Conservation (phyloP, 352 stramenopile species). For the Phytophthora litchii region DNA sequence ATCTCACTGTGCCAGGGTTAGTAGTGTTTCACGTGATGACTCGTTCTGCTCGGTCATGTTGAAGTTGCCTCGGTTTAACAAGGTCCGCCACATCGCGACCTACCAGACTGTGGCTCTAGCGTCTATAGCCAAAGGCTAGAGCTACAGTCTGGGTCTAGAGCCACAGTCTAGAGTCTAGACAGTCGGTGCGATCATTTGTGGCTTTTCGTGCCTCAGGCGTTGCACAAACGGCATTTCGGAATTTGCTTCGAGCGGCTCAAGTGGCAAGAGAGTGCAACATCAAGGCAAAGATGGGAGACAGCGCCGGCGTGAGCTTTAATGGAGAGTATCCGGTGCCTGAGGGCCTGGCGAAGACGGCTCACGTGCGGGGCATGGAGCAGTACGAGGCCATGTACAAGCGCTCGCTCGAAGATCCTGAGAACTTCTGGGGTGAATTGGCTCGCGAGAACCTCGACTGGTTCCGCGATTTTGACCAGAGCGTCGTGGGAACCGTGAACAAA, state of each 20-base stretch:
- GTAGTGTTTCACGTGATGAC: slow-evolving; percentile 30
- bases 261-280: background rate
- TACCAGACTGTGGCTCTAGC: background rate
- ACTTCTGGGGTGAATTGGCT: slow-evolving; percentile 93
- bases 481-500: slow-evolving; percentile 85
- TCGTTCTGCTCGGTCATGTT: slow-evolving; percentile 5
- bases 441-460: slow-evolving; percentile 93
- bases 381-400: slow-evolving; percentile 88
- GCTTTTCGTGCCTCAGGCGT: slow-evolving; percentile 18
- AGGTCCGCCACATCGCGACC: no score
- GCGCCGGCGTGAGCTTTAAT: slow-evolving; percentile 36
- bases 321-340: slow-evolving; percentile 36
- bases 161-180: no score
- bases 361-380: slow-evolving; percentile 69
- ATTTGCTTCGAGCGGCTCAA: slow-evolving; percentile 15
- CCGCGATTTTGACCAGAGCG: slow-evolving; percentile 88
- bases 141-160: no score
- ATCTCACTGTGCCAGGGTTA: background rate
- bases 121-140: background rate
- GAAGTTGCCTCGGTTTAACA: slow-evolving; percentile 12
- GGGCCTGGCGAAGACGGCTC: slow-evolving; percentile 54
- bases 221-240: slow-evolving; percentile 29
- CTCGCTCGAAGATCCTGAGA: slow-evolving; percentile 83
- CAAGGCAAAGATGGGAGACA: slow-evolving; percentile 29
- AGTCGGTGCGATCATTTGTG: no score